Evolutionary conservation across 116 monocot genomes (phyloP).

Genomic region (Trichopus zeylanicus): DNA sequence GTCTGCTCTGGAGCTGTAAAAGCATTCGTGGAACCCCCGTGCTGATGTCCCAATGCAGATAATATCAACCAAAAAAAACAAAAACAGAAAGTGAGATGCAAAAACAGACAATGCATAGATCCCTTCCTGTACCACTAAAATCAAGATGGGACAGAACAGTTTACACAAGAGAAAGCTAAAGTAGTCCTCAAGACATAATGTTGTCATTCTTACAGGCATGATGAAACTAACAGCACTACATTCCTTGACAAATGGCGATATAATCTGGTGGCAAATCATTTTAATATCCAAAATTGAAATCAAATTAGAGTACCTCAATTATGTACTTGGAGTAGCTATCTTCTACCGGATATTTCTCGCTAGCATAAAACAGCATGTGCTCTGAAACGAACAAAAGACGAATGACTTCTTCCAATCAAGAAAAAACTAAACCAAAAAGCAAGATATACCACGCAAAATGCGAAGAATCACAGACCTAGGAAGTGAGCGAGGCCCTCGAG

Average conservation of each 20-base stretch:
- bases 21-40: slow-evolving; percentile 91
- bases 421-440: background rate
- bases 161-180: no score
- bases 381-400: no score
- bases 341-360: slow-evolving; percentile 93
- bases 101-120: background rate
- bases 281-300: no score
- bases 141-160: background rate
- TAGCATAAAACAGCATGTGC: slow-evolving; percentile 97
- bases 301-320: slow-evolving; percentile 53
- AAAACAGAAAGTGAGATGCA: background rate
- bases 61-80: background rate
- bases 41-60: slow-evolving; percentile 28
- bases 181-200: no score
- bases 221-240: no score
- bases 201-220: no score
- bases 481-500: slow-evolving; percentile 93
- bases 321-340: slow-evolving; percentile 85
- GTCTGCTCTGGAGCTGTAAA: slow-evolving; percentile 72
- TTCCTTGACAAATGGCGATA: background rate
- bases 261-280: background rate
- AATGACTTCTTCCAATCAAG: no score
- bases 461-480: slow-evolving; percentile 38
- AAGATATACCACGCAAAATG: background rate
- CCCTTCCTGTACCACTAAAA: no score